Base-by-base conservation (phyloP, 805 yeast genomes). In the Hanseniaspora meyeri region DNA sequence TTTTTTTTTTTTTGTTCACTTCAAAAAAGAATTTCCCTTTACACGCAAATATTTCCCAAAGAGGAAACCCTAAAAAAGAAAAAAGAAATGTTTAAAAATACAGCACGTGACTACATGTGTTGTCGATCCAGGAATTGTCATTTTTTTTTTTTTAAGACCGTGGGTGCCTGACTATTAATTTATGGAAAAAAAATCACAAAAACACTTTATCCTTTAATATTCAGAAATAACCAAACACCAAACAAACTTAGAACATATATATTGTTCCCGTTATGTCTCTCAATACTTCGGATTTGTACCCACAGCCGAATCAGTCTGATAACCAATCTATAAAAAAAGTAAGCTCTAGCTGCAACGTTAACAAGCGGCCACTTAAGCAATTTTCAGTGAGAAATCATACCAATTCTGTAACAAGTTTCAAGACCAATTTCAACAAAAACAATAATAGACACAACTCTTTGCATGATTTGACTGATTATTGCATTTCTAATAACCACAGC, bases 61-160 rank as follows among this genome's bases (percentile, higher is more conserved):
- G 47, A 40, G 54, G 38, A 36, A 36, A 34, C n/a, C 32, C 16
- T 0, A 81, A 74, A 11, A 79, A 75, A 64, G 77, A 78, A 61
- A 78, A 70, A 62, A 78, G 81, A 2, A 24, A 38, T 74, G 64
- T 36, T 72, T 64, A 60, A 3, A 11, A 7, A 63, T 77, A 81
- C 38, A 68, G 58, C 57, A 67, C 63, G 34, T 27, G 47, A 34
- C 37, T 12, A 9, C 7, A 2, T 34, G 37, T 7, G 14, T 4
- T 3, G 9, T 34, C 3, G 14, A 34, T 12, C 14, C 37, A 10
- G n/a, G n/a, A n/a, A n/a, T n/a, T n/a, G n/a, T n/a, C 27, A 24
- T 24, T 5, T 24, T 24, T 24, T 24, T 24, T 24, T 24, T 24
- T 24, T 24, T 24, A 3, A 24, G 5, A 24, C 5, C 27, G 5